Percentiles rank a stretch among this genome's conserved stretches.
These are phyloP conservation scores for Oryza punctata DNA, from an alignment of 176 grass and related monocot species.

Conservation along the genomic window DNA sequence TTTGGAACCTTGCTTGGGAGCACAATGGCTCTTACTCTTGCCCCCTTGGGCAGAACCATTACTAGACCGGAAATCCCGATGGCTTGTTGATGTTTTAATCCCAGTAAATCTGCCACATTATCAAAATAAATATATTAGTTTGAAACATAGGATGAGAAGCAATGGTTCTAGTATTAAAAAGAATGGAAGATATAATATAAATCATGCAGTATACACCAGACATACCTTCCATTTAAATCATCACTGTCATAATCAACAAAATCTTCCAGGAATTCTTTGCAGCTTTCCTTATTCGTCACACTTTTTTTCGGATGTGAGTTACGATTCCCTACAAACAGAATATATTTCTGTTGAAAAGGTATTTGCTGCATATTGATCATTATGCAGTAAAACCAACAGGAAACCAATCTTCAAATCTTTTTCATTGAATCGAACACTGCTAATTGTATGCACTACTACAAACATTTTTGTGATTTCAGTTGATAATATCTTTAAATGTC, in stretches of 20 bases:
- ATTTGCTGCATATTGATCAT: neutral
- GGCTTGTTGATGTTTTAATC: conserved; percentile 37
- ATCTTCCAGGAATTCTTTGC: conserved; percentile 47
- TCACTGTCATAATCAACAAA: conserved; percentile 34
- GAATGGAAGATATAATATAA: neutral
- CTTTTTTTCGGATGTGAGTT: conserved; percentile 34
- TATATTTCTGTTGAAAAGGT: conserved; percentile 18
- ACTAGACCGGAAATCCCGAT: conserved; percentile 35
- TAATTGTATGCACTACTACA: neutral
- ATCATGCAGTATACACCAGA: conserved; percentile 5
- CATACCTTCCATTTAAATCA: conserved; percentile 43
- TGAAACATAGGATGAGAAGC: conserved; percentile 6
- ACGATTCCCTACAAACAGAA: conserved; percentile 37
- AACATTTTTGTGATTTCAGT: neutral
- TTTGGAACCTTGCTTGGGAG: conserved; percentile 44
- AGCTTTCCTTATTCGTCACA: conserved; percentile 33
- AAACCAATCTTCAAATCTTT: conserved; percentile 8
- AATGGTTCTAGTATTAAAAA: neutral
- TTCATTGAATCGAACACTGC: conserved; percentile 4
- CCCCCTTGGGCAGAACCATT: conserved; percentile 19
- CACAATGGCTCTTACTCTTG: conserved; percentile 43
- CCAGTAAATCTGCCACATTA: conserved; percentile 17
- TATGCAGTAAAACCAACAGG: conserved; percentile 25
- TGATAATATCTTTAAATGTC: conserved; percentile 5
- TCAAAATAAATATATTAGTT: conserved; percentile 17